Evolutionary conservation across 2,329 filamentous ascomycete genomes (phyloP).

Genomic region (Penicillium sp.): DNA sequence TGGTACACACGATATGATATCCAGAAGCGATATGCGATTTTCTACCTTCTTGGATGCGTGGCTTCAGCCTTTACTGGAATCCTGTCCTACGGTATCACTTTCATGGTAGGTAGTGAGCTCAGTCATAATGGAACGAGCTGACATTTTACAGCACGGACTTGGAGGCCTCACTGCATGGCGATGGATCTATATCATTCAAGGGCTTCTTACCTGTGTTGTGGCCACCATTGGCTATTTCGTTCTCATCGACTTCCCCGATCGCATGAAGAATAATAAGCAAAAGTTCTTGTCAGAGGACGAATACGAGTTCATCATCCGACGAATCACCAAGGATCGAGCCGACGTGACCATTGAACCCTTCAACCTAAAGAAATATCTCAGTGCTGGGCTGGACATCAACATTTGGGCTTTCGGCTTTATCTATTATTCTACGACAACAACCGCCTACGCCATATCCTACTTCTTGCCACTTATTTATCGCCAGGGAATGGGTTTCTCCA

Average conservation of each 20-base stretch:
- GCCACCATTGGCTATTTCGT: constrained; percentile 59
- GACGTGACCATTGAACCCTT: constrained; percentile 59
- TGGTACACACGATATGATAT: constrained; percentile 60
- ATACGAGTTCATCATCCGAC: constrained; percentile 41
- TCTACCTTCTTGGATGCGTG: constrained; percentile 18
- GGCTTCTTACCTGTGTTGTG: not conserved
- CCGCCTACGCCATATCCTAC: constrained; percentile 28
- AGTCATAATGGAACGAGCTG: not conserved
- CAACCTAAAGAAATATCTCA: constrained; percentile 55
- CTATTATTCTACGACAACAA: constrained; percentile 33
- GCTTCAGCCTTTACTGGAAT: constrained; percentile 16
- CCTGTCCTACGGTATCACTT: constrained; percentile 18
- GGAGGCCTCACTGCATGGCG: constrained; percentile 12
- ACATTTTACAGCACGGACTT: not conserved
- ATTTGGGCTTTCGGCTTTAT: constrained; percentile 62
- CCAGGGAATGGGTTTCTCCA: constrained; percentile 38
- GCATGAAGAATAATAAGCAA: constrained; percentile 49
- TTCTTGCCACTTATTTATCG: constrained; percentile 29
- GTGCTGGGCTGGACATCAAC: constrained; percentile 59
- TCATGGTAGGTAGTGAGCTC: not conserved
- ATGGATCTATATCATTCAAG: constrained; percentile 13
- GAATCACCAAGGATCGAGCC: constrained; percentile 63
- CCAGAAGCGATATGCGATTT: constrained; percentile 46
- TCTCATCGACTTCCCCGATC: constrained; percentile 69
- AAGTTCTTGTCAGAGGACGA: constrained; percentile 61